Evolutionary conservation across 176 grass and related monocot genomes (phyloP), one percentile per base, ranked within the genome.

Genomic region (Carex littledalei): DNA sequence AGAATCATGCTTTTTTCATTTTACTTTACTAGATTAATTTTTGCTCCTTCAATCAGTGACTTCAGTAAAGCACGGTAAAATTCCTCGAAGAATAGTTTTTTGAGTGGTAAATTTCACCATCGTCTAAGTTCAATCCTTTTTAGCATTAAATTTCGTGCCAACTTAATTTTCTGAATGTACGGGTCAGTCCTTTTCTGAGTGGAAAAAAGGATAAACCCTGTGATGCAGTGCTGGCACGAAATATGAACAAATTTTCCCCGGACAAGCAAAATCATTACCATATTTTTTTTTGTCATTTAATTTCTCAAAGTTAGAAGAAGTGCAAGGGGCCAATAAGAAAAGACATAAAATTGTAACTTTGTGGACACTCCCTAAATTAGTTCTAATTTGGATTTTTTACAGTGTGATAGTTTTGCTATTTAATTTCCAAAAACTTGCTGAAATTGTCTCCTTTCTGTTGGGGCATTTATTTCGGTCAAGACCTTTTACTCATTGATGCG

Each of bases 291-390:
- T 78, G 49, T 56, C 14, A 77, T 14, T 53, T 56, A 56, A 49
- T 78, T 78, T 18, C 21, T 17, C 20, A 11, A 24, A 21, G 21
- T 22, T 63, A 22, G n/a, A 2, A 73, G 7, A 13, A 24, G 63
- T 63, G 8, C 66, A 8, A 10, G 26, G 26, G 37, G 18, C 15
- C 58, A 66, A 18, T 59, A 10, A 62, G 35, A 78, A 79, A 65
- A 68, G 1, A 83, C 87, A 63, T 63, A 9, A 10, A n/a, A 75
- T 61, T 47, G 0, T 87, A 50, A 50, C 50, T 87, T 83, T 21
- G 8, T 10, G 12, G 67, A 9, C 45, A 70, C 15, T n/a, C 53
- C 53, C 17, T 55, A 8, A 52, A 60, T 64, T 17, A 70, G 6
- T 26, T 87, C 18, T 62, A 63, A 63, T 62, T 63, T 6, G 1